These are phyloP conservation scores for Phialophora tarda DNA, from an alignment of 2,329 filamentous ascomycete species.

Conservation along the genomic window DNA sequence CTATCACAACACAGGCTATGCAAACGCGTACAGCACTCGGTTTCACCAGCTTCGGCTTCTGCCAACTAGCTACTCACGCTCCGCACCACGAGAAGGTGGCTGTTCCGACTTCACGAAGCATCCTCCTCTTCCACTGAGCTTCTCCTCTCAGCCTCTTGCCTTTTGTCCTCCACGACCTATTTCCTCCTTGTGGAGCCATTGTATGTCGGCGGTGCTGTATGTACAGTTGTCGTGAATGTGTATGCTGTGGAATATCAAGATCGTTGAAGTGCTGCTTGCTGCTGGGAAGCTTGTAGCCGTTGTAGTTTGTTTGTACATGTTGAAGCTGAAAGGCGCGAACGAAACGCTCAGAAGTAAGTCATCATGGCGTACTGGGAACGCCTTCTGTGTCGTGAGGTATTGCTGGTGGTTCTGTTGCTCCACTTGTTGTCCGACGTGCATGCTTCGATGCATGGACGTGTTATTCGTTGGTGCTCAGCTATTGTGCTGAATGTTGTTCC, in stretches of 20 bases:
- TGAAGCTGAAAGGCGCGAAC: background rate
- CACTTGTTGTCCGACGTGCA: background rate
- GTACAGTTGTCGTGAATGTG: background rate
- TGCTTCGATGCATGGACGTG: background rate
- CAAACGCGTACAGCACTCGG: constrained; percentile 6
- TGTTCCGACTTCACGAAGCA: constrained; percentile 8
- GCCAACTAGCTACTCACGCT: constrained; percentile 3
- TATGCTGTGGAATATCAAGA: background rate
- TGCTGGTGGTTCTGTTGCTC: background rate
- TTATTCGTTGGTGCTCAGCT: background rate
- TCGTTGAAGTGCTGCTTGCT: background rate
- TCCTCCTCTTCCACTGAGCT: constrained; percentile 10
- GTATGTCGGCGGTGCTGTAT: background rate
- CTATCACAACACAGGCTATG: background rate
- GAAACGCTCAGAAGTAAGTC: background rate
- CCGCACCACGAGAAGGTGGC: constrained; percentile 11
- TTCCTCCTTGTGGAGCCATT: background rate
- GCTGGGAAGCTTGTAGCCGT: background rate
- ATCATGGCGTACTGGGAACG: background rate
- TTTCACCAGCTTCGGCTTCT: background rate
- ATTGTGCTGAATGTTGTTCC: background rate
- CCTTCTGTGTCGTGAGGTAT: background rate
- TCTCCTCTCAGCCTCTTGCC: background rate
- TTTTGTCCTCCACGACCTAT: background rate
- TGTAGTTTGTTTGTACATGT: background rate